Conservation (phyloP, 352 stramenopile species). For the Pythium myriotylum region DNA sequence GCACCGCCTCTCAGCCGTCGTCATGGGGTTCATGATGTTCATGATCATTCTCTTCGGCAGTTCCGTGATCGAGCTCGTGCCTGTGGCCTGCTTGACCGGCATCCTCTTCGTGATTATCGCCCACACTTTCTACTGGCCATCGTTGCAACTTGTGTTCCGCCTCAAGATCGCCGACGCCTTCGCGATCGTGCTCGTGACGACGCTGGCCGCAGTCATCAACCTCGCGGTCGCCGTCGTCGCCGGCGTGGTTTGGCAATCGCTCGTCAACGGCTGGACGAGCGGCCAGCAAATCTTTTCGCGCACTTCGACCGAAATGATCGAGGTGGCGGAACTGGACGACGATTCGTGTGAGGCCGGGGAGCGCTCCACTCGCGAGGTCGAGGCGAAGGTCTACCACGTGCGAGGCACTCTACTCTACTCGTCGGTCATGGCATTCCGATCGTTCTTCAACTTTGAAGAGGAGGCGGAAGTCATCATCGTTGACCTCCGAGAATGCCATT, state of each 20-base stretch:
- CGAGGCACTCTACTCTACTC: slow-evolving; percentile 81
- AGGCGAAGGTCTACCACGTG: slow-evolving; percentile 77
- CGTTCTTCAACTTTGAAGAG: slow-evolving; percentile 68
- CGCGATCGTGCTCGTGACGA: slow-evolving; percentile 83
- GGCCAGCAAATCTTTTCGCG: slow-evolving; percentile 37
- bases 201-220: slow-evolving; percentile 86
- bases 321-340: neutral
- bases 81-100: slow-evolving; percentile 82
- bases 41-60: slow-evolving; percentile 84
- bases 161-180: slow-evolving; percentile 69
- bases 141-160: slow-evolving; percentile 77
- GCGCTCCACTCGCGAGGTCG: neutral
- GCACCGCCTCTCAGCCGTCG: slow-evolving; percentile 68
- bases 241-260: slow-evolving; percentile 81
- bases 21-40: slow-evolving; percentile 66
- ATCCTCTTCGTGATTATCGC: slow-evolving; percentile 89
- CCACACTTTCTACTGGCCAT: slow-evolving; percentile 92
- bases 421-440: slow-evolving; percentile 73
- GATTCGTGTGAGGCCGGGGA: neutral
- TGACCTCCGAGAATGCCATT: slow-evolving; percentile 68
- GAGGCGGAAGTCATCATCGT: slow-evolving; percentile 76
- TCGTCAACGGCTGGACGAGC: slow-evolving; percentile 84
- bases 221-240: slow-evolving; percentile 85
- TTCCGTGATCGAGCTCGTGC: slow-evolving; percentile 82
- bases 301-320: slow-evolving; percentile 3